A percentile compares a stretch with the other conserved stretches of the same genome.
phyloP scores from a whole-genome alignment of 176 grass and related monocot species.

The Themeda triandra region DNA sequence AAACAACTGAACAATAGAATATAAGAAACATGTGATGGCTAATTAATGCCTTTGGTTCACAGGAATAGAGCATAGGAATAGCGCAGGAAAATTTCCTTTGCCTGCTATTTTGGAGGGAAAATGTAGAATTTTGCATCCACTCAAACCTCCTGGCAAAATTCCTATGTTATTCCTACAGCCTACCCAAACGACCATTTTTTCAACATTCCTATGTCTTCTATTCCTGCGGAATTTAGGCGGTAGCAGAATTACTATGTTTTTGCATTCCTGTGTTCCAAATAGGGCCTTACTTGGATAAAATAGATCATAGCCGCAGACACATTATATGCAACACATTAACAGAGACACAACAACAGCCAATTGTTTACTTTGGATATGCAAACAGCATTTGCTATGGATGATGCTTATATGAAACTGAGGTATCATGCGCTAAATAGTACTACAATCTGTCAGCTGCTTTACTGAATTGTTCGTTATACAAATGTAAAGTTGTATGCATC shows the following conservation, averaged over 20 bases:
- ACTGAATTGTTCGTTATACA: background rate
- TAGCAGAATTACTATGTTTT: background rate
- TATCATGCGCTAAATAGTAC: background rate
- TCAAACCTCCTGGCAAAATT: background rate
- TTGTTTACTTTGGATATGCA: background rate
- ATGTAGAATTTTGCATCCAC: background rate
- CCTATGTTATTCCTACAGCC: background rate
- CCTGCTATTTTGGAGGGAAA: background rate
- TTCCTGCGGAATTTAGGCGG: too few species aligned
- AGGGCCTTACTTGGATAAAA: background rate
- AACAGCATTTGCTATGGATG: background rate
- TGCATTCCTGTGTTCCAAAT: background rate
- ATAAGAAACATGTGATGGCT: background rate
- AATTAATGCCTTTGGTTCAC: background rate
- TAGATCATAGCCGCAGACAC: background rate
- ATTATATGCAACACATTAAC: background rate
- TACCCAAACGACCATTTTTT: background rate
- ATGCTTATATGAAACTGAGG: background rate
- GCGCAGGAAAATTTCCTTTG: background rate
- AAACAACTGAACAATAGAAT: background rate
- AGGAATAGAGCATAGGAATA: background rate
- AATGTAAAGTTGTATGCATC: background rate
- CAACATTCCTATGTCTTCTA: background rate
- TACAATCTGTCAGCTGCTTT: background rate
- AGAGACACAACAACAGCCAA: background rate